A percentile compares a stretch with the other conserved stretches of the same genome.
phyloP scores from a whole-genome alignment of 352 stramenopile species.

The Globisporangium middletonii region DNA sequence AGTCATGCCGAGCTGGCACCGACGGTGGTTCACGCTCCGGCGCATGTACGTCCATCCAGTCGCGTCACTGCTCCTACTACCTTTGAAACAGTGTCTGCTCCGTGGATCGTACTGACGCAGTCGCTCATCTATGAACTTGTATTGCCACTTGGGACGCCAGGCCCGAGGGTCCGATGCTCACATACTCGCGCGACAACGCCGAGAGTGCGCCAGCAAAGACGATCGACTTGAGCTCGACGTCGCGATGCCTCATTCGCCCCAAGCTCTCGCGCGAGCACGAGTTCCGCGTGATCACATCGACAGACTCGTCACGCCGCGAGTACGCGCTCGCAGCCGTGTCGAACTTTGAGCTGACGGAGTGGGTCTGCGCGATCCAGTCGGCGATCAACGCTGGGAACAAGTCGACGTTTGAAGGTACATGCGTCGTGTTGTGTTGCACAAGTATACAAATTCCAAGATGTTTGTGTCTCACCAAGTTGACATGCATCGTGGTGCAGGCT shows the following conservation, averaged over 20 bases:
- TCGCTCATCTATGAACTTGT: background rate
- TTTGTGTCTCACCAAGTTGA: background rate
- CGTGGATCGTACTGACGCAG: background rate
- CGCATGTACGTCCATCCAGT: constrained; percentile 43
- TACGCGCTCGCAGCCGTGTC: constrained; percentile 56
- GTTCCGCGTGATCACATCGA: constrained; percentile 75
- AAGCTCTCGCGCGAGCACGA: constrained; percentile 63
- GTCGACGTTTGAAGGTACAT: constrained; percentile 56
- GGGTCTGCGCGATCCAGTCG: constrained; percentile 73
- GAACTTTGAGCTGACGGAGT: constrained; percentile 79
- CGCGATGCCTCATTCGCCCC: constrained; percentile 50
- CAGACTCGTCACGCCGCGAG: constrained; percentile 59
- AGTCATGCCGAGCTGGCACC: constrained; percentile 72
- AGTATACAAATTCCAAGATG: background rate
- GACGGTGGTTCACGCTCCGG: constrained; percentile 76
- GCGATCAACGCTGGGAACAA: constrained; percentile 80
- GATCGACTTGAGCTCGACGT: constrained; percentile 75
- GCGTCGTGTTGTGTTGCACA: background rate
- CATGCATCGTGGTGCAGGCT: constrained; percentile 6
- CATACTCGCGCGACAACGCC: constrained; percentile 66
- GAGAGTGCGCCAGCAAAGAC: constrained; percentile 46
- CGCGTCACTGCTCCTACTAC: background rate
- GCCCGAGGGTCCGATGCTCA: constrained; percentile 68
- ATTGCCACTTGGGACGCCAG: constrained; percentile 14
- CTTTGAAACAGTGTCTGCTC: background rate